Percentiles rank a stretch among this genome's conserved stretches.
phyloP scores from a whole-genome alignment of 768 basidiomycete species.

The Hygrophorus russula region DNA sequence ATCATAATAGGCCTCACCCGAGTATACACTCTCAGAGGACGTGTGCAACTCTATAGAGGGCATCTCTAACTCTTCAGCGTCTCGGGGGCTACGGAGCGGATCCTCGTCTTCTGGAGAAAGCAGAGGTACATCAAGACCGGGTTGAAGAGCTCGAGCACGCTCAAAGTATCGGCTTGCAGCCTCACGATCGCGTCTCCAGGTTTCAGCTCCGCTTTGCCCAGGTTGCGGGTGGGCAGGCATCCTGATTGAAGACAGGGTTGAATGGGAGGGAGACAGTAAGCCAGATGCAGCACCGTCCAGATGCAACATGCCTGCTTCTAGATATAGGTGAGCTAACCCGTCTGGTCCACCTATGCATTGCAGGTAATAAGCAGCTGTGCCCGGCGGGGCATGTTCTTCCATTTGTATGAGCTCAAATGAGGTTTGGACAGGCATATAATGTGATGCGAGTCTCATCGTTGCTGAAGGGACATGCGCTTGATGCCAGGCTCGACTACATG shows the following conservation, averaged over 20 bases:
- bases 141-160: slow-evolving; percentile 47
- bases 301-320: slow-evolving; percentile 70
- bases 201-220: slow-evolving; percentile 50
- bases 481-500: slow-evolving; percentile 67
- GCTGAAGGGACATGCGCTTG: slow-evolving; percentile 66
- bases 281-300: slow-evolving; percentile 69
- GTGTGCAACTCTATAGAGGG: slow-evolving; percentile 43
- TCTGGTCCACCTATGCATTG: slow-evolving; percentile 54
- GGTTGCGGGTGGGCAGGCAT: slow-evolving; percentile 41
- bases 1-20: slow-evolving; percentile 26
- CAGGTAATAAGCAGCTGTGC: slow-evolving; percentile 49
- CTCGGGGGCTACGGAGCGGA: slow-evolving; percentile 8
- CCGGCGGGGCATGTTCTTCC: slow-evolving; percentile 31
- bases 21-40: slow-evolving; percentile 23
- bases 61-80: slow-evolving; percentile 48
- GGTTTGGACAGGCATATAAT: slow-evolving; percentile 55
- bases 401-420: slow-evolving; percentile 24
- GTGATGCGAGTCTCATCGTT: slow-evolving; percentile 64
- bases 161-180: slow-evolving; percentile 64
- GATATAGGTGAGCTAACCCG: slow-evolving; percentile 64
- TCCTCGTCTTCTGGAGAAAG: slow-evolving; percentile 38
- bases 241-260: slow-evolving; percentile 69
- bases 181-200: slow-evolving; percentile 67
- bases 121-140: slow-evolving; percentile 57
- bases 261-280: slow-evolving; percentile 64